Conservation (phyloP, 2,329 filamentous ascomycete genomes). For the Fusarium temperatum region DNA sequence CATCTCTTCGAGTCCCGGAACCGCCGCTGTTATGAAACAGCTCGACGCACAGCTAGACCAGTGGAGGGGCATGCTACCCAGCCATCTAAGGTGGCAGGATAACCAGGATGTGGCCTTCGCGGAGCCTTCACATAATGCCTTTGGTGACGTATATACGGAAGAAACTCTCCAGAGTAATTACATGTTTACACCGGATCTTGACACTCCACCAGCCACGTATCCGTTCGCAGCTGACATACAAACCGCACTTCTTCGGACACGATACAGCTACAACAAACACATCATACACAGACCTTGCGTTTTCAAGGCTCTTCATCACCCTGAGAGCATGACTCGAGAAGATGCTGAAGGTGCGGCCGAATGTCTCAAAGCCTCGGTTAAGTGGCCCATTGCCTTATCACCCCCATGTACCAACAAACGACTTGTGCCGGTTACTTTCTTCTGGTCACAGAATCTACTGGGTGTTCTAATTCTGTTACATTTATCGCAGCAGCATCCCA, state of each 20-base stretch:
- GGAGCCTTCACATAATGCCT: conserved; percentile 30
- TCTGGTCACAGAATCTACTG: conserved; percentile 70
- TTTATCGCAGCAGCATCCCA: conserved; percentile 60
- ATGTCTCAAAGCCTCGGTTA: conserved; percentile 65
- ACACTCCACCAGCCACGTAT: conserved; percentile 49
- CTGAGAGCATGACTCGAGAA: conserved; percentile 61
- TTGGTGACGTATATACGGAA: conserved; percentile 27
- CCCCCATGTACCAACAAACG: conserved; percentile 66
- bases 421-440: conserved; percentile 66
- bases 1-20: conserved; percentile 20
- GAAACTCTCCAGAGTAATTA: conserved; percentile 31
- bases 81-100: conserved; percentile 66
- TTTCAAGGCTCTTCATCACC: conserved; percentile 68
- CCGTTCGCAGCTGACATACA: conserved; percentile 65
- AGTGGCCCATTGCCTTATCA: conserved; percentile 68
- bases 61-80: conserved; percentile 66
- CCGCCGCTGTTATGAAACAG: conserved; percentile 55
- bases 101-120: conserved; percentile 49
- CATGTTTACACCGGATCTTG: conserved; percentile 40
- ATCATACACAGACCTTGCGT: conserved; percentile 66
- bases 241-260: conserved; percentile 64
- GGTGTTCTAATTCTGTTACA: conserved; percentile 66
- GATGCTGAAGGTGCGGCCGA: conserved; percentile 64
- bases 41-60: conserved; percentile 63
- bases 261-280: conserved; percentile 68